Evolutionary conservation across 2,329 filamentous ascomycete species (phyloP).

Genomic region (Lachnellula subtilissima): DNA sequence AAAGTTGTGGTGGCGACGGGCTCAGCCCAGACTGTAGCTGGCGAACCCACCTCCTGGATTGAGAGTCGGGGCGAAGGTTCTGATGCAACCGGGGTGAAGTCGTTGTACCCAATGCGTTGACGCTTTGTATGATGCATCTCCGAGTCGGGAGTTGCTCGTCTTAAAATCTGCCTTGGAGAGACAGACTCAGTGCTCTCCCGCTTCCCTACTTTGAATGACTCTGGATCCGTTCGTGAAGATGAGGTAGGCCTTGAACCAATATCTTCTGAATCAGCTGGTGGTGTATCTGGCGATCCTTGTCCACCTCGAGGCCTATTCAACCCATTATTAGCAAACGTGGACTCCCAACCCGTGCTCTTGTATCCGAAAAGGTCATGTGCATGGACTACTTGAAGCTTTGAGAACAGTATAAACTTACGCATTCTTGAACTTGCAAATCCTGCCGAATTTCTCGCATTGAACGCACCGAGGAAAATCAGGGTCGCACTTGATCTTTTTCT

Average conservation of each 20-base stretch:
- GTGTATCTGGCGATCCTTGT: conserved; percentile 32
- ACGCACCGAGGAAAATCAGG: conserved; percentile 82
- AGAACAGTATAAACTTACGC: conserved; percentile 55
- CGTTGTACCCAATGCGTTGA: conserved; percentile 27
- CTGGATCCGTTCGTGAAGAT: conserved; percentile 24
- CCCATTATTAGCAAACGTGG: conserved; percentile 34
- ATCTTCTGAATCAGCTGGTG: conserved; percentile 31
- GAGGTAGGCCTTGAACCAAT: conserved; percentile 24
- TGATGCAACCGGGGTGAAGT: conserved; percentile 29
- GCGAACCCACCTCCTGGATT: conserved; percentile 19
- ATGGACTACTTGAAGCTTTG: no score
- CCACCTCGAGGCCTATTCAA: conserved; percentile 30
- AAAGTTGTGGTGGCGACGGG: conserved; percentile 5
- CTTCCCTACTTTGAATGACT: conserved; percentile 26
- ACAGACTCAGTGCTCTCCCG: conserved; percentile 24
- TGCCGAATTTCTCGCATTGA: conserved; percentile 87
- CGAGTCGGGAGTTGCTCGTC: conserved; percentile 25
- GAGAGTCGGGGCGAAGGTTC: conserved; percentile 27
- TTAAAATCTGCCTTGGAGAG: conserved; percentile 24
- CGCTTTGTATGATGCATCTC: conserved; percentile 29
- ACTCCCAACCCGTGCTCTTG: background rate
- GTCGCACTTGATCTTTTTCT: conserved; percentile 98
- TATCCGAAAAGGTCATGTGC: no score
- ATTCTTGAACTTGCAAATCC: conserved; percentile 78
- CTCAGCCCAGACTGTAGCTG: conserved; percentile 20